These are phyloP conservation scores for Coemansia sp. DNA, from an alignment of 192 early-diverging fungal species.

Conservation along the genomic window DNA sequence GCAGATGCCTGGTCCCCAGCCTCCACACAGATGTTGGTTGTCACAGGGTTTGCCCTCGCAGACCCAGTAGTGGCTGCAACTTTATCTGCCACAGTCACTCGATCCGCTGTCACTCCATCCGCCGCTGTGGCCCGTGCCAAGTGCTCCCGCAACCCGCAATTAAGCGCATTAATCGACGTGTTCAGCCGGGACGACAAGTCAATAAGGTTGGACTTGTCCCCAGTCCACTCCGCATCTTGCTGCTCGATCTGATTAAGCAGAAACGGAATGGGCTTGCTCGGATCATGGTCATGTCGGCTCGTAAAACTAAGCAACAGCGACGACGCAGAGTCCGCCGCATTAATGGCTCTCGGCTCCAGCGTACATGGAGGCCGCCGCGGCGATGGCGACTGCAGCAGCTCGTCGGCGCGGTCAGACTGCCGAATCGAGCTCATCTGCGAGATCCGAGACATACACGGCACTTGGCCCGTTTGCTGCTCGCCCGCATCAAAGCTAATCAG, in stretches of 20 bases:
- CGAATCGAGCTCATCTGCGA: conserved; percentile 34
- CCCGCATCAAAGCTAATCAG: conserved; percentile 23
- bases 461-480: conserved; percentile 9
- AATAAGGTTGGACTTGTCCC: conserved; percentile 18
- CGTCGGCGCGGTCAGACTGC: conserved; percentile 6
- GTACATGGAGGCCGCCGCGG: conserved; percentile 10
- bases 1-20: no score
- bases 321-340: conserved; percentile 5
- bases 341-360: neutral
- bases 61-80: no score
- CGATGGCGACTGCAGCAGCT: conserved; percentile 27
- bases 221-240: conserved; percentile 12
- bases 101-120: neutral
- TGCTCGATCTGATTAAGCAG: conserved; percentile 17
- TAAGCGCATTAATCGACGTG: conserved; percentile 33
- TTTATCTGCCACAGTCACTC: no score
- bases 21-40: no score
- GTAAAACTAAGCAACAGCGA: conserved; percentile 22
- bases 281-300: conserved; percentile 17
- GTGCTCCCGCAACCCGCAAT: conserved; percentile 34
- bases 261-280: conserved; percentile 21
- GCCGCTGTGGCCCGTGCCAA: conserved; percentile 6
- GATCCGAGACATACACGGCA: conserved; percentile 14
- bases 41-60: no score
- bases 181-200: conserved; percentile 39